phyloP scores from a whole-genome alignment of 2,329 filamentous ascomycete genomes.

The Cladophialophora bantiana region DNA sequence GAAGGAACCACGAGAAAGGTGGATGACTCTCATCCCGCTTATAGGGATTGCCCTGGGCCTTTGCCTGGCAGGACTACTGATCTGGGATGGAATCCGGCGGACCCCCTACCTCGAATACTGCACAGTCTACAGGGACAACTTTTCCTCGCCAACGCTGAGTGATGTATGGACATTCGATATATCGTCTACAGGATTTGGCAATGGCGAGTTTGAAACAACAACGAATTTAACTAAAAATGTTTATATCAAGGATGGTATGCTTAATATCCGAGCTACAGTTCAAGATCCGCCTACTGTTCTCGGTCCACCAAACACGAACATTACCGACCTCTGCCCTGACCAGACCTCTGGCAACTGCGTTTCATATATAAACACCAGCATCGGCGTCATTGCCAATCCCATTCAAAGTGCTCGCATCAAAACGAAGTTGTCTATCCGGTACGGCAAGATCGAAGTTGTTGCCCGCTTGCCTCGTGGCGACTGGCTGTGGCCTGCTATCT shows the following conservation, averaged over 20 bases:
- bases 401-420: slow-evolving; percentile 59
- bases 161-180: slow-evolving; percentile 73
- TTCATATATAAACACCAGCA: too few relatives aligned
- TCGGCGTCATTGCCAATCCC: slow-evolving; percentile 45
- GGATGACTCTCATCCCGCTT: slow-evolving; percentile 80
- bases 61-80: slow-evolving; percentile 52
- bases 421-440: slow-evolving; percentile 57
- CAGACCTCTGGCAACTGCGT: slow-evolving; percentile 71
- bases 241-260: slow-evolving; percentile 71
- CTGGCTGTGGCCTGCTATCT: slow-evolving; percentile 62
- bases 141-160: slow-evolving; percentile 58
- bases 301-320: slow-evolving; percentile 68
- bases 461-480: slow-evolving; percentile 62
- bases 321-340: slow-evolving; percentile 70
- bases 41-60: slow-evolving; percentile 55
- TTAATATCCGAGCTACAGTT: slow-evolving; percentile 79
- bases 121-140: slow-evolving; percentile 71
- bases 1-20: slow-evolving; percentile 80
- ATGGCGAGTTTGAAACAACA: slow-evolving; percentile 81
- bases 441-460: slow-evolving; percentile 62
- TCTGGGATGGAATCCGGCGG: slow-evolving; percentile 74
- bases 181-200: slow-evolving; percentile 60
- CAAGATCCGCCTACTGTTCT: slow-evolving; percentile 61
- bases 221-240: slow-evolving; percentile 76
- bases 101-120: slow-evolving; percentile 59